A percentile compares a stretch with the other conserved stretches of the same genome.
Conservation (phyloP, 139 green algal genomes). For the Volvox reticuliferus region DNA sequence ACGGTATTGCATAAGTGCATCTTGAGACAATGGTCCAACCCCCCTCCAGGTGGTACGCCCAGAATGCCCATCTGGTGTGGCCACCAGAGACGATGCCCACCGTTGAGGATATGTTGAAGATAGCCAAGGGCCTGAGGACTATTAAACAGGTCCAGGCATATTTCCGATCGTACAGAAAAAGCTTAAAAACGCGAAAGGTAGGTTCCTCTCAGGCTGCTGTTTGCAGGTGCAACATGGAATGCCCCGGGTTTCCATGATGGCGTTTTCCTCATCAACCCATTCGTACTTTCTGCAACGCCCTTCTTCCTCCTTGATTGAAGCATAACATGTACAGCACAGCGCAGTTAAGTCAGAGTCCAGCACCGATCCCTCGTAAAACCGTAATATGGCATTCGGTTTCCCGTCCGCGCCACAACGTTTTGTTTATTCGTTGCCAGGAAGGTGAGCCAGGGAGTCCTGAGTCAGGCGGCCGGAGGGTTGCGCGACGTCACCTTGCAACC, state of each 20-base stretch:
- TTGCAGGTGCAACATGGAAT: no score
- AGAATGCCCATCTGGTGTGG: conserved; percentile 36
- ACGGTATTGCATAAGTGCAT: neutral
- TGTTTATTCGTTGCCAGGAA: neutral
- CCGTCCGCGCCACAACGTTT: no score
- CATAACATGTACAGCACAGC: no score
- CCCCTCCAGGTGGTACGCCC: conserved; percentile 21
- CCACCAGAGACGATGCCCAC: neutral
- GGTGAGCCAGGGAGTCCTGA: neutral
- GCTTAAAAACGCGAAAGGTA: conserved; percentile 20
- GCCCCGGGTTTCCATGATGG: no score
- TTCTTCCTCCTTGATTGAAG: no score
- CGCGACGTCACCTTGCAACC: neutral
- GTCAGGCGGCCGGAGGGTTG: neutral
- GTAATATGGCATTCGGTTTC: no score
- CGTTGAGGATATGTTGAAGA: conserved; percentile 42
- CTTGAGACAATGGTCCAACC: neutral
- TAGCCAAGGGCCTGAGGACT: conserved; percentile 37
- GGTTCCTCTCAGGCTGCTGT: neutral
- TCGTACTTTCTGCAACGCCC: no score
- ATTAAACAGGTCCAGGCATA: conserved; percentile 43
- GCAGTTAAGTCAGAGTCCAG: no score
- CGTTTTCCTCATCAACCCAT: no score
- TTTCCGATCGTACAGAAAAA: conserved; percentile 24
- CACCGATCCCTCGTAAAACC: no score